A percentile compares a stretch with the other conserved stretches of the same genome.
phyloP scores from a whole-genome alignment of 106 monocot genomes.

The Dendrobium huoshanense region DNA sequence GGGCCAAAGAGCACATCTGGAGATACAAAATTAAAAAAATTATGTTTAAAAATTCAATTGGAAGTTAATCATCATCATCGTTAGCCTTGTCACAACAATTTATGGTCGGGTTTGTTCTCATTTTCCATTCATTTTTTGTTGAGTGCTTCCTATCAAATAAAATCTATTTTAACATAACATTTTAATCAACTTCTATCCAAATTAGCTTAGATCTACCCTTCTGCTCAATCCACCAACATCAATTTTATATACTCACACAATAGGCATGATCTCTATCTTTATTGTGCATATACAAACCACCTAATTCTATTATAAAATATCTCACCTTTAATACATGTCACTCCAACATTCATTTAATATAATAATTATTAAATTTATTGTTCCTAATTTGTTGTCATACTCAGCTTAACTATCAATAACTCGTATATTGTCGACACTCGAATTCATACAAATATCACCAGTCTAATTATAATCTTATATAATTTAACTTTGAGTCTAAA shows the following conservation, averaged over 20 bases:
- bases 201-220: background rate
- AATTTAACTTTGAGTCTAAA: background rate
- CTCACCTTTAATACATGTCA: background rate
- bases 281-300: background rate
- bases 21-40: conserved; percentile 1
- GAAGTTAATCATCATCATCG: background rate
- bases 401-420: background rate
- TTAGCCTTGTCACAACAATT: background rate
- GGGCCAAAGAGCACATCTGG: conserved; percentile 94
- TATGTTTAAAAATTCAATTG: background rate
- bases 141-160: background rate
- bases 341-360: background rate
- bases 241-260: background rate
- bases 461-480: background rate
- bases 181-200: background rate
- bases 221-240: background rate
- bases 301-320: background rate
- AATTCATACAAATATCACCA: background rate
- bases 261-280: background rate
- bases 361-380: background rate
- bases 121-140: background rate
- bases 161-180: background rate
- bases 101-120: background rate
- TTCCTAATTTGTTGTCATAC: background rate
- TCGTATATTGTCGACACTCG: background rate